Evolutionary conservation across 2,329 filamentous ascomycete species (phyloP), one percentile per base, ranked within the genome.

Genomic region (Bipolaris zeicola): DNA sequence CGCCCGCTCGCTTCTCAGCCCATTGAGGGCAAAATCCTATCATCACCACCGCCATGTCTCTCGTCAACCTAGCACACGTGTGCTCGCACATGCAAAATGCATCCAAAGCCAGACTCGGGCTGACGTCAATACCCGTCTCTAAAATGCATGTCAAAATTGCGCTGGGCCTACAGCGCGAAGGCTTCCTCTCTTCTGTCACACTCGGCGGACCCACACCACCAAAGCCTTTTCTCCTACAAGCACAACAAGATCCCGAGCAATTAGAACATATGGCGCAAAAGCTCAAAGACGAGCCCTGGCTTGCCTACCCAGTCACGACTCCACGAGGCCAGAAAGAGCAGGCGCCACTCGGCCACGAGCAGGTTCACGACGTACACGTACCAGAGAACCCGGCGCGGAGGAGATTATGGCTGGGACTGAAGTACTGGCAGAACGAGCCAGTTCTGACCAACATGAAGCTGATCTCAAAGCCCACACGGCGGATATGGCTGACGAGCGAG

Each of bases 71-170:
- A 63, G 84, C 87, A 68, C 82, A 94, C 81, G 87, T 93, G 79
- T 96, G 91, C 83, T 92, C 92, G 65, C 92, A 96, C 80, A 83
- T 97, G 55, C 91, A 95, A 77, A 97, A 97, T 81, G 91, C 90
- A 65, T 89, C 89, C 54, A 87, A 87, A 70, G 91, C 90, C n/a
- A 87, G 89, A 1, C 86, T 97, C 0, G 90, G 89, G 65, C 82
- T 96, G 48, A 96, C 93, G 31, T 96, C 91, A 6, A 84, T 96
- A 61, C 87, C 89, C 43, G 88, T 89, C 79, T 88, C 86, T 47
- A 93, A 93, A 65, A 86, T 92, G 74, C 92, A 95, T 81, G 87
- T 96, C 60, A 81, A 81, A 42, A 81, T 96, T 14, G 83, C 87
- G 49, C 84, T 95, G 18, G 89, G 90, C 36, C 83, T 97, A 42